phyloP scores from a whole-genome alignment of 768 basidiomycete genomes.

The Rhodocollybia butyracea region DNA sequence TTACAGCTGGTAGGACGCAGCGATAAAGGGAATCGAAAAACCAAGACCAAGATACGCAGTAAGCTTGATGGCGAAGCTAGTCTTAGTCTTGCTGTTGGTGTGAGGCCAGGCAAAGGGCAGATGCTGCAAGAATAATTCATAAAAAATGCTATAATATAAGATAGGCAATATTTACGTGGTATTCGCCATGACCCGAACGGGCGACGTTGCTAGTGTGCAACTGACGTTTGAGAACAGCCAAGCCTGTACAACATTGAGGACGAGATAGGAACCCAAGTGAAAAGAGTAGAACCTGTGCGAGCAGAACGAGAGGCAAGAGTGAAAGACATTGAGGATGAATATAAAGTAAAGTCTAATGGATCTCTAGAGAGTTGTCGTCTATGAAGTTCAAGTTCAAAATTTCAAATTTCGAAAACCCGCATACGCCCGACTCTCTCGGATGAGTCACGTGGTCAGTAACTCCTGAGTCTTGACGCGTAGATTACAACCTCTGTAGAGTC shows the following conservation, averaged over 20 bases:
- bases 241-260: background rate
- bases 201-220: slow-evolving; percentile 40
- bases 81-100: slow-evolving; percentile 29
- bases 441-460: background rate
- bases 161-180: slow-evolving; percentile 43
- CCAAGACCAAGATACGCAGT: slow-evolving; percentile 46
- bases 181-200: slow-evolving; percentile 51
- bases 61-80: slow-evolving; percentile 41
- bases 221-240: slow-evolving; percentile 2
- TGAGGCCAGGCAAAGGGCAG: slow-evolving; percentile 54
- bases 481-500: too few species aligned
- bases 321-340: slow-evolving; percentile 4
- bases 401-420: background rate
- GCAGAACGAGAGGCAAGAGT: slow-evolving; percentile 6
- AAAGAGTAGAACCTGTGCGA: too few species aligned
- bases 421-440: background rate
- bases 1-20: slow-evolving; percentile 62
- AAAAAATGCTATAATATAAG: slow-evolving; percentile 2
- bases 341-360: slow-evolving; percentile 2
- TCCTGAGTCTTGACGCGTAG: too few species aligned
- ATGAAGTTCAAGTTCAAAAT: background rate
- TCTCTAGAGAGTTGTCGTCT: background rate
- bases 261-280: too few species aligned
- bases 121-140: slow-evolving; percentile 34
- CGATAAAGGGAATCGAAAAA: slow-evolving; percentile 67